Base-by-base conservation (phyloP, 2,329 filamentous ascomycete genomes). In the Gyromitra esculenta region DNA sequence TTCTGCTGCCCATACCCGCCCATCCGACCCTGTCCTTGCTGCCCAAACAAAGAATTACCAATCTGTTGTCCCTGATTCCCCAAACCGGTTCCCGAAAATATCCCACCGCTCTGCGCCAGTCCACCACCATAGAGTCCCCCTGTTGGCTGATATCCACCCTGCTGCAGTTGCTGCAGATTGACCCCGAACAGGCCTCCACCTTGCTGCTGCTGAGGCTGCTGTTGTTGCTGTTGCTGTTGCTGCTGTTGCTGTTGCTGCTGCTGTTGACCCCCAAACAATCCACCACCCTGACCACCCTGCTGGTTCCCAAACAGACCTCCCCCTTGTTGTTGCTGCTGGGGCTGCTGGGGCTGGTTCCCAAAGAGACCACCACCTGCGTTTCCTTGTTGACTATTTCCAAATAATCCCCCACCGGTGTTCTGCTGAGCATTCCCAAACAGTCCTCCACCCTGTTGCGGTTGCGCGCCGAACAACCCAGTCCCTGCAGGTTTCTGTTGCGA, bases 261-360 rank as follows among this genome's bases (percentile, higher is more conserved):
- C 59, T 79, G 77, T 41, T 73, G 76, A 48, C 50, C 72, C 52
- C 76, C 79, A 48, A 79, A 79, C 11, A 80, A 39, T 25, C 73
- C 73, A n/a, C 72, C 72, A 92, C 91, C 79, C 91, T 86, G 2
- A 91, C 92, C 45, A 88, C 88, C 70, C 87, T 13, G 90, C 89
- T 13, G 92, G 92, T 81, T 96, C 92, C 80, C 90, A 89, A 50
- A 93, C 88, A 70, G 86, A 86, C 81, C 64, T 18, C 81, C 41
- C 9, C 54, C 31, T 21, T 76, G 64, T 43, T 77, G 78, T 41
- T 71, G 79, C 11, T 72, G 76, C 52, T 78, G 79, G n/a, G 57
- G 69, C 15, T 69, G 64, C 31, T 43, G 35, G 48, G 35, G 39
- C 31, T 72, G 56, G 7, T 50, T 63, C 59, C 77, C 76, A 60